These are phyloP conservation scores for Pelargonium exstipulatum DNA, from an alignment of 441 rosid genomes.

Conservation along the genomic window DNA sequence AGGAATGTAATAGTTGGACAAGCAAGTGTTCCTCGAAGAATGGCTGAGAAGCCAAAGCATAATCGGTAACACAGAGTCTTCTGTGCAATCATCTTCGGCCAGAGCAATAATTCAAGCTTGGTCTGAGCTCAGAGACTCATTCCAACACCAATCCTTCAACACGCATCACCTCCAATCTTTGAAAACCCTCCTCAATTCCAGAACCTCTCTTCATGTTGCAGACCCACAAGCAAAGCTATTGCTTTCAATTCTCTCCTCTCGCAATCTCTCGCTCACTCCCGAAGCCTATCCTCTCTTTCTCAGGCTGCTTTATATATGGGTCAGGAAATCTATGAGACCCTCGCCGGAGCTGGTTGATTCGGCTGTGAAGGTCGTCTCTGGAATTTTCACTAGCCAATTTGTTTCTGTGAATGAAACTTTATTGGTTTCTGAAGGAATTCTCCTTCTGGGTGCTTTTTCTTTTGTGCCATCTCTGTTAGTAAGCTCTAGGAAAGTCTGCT, in stretches of 20 bases:
- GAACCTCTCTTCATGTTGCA: constrained; percentile 69
- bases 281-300: constrained; percentile 57
- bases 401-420: constrained; percentile 34
- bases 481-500: constrained; percentile 42
- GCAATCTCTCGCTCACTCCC: constrained; percentile 33
- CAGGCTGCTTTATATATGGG: constrained; percentile 77
- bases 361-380: constrained; percentile 48
- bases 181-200: constrained; percentile 53
- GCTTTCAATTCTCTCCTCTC: constrained; percentile 51
- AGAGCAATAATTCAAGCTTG: constrained; percentile 79
- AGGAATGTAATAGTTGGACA: constrained; percentile 44
- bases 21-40: constrained; percentile 70
- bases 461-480: constrained; percentile 49
- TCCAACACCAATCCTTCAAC: constrained; percentile 46
- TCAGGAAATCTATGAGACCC: constrained; percentile 71
- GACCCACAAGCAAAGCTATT: constrained; percentile 91
- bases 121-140: constrained; percentile 72
- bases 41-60: constrained; percentile 54
- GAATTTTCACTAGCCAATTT: constrained; percentile 28
- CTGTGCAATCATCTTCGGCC: constrained; percentile 43
- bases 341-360: constrained; percentile 50
- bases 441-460: constrained; percentile 68
- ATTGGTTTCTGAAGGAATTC: constrained; percentile 52
- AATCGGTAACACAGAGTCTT: constrained; percentile 24
- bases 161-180: constrained; percentile 56